A percentile compares a stretch with the other conserved stretches of the same genome.
Evolutionary conservation across 306 rosid genomes (phyloP).

Genomic region (Glycine soja): DNA sequence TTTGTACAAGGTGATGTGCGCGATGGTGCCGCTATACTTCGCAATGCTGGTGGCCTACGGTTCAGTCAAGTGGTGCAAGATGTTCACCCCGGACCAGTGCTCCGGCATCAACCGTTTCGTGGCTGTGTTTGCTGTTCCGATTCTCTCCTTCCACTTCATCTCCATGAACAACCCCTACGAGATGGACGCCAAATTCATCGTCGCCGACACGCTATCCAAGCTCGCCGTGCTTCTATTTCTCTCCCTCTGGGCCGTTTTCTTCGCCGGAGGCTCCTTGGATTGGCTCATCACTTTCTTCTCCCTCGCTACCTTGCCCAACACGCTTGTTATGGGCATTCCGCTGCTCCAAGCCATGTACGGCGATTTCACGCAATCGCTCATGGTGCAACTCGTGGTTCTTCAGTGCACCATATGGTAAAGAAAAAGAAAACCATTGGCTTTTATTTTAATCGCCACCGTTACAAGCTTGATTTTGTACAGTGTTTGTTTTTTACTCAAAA

Average conservation of each 20-base stretch:
- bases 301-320: conserved; percentile 77
- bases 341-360: conserved; percentile 93
- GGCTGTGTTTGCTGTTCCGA: conserved; percentile 87
- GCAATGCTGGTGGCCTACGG: conserved; percentile 90
- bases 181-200: conserved; percentile 74
- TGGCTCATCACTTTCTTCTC: conserved; percentile 93
- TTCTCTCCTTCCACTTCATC: conserved; percentile 88
- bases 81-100: conserved; percentile 79
- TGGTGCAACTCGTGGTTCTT: conserved; percentile 91
- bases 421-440: neutral
- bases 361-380: conserved; percentile 66
- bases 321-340: conserved; percentile 92
- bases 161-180: conserved; percentile 76
- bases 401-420: conserved; percentile 83
- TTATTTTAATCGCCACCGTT: neutral
- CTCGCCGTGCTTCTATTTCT: conserved; percentile 59
- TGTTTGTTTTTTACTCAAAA: neutral
- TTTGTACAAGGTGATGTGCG: conserved; percentile 92
- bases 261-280: conserved; percentile 66
- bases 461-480: too few relatives aligned
- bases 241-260: conserved; percentile 58
- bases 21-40: conserved; percentile 85
- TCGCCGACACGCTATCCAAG: conserved; percentile 80
- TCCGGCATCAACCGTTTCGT: conserved; percentile 93
- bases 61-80: conserved; percentile 92